Base-by-base conservation (phyloP, 345 rosid species). In the Melaleuca alternifolia region DNA sequence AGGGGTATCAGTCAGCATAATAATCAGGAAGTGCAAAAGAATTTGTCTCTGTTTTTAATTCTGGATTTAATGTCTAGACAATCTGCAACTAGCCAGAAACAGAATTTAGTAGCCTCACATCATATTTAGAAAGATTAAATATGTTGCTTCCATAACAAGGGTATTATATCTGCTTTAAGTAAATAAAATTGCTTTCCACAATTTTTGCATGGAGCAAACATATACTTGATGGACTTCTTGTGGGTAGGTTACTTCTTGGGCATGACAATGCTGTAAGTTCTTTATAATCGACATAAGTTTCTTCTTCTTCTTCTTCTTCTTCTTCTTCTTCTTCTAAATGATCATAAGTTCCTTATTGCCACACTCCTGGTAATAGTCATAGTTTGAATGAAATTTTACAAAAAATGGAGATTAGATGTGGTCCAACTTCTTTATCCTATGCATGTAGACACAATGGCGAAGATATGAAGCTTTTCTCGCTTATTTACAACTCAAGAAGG, bases 401-500 rank as follows among this genome's bases (percentile, higher is more conserved):
- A 56, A 10, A 59, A n/a, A 12, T 9, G 8, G 75, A 61, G 76
- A 30, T 62, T 3, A 7, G 14, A 61, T 33, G 76, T 28, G 76
- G 44, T 30, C 62, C 28, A 24, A 56, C 51, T 46, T 50, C 56
- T 4, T 82, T 50, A 18, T 62, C 41, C 76, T 28, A 4, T 62
- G 15, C 76, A 62, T 62, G 76, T 62, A 62, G 97, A 91, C 92
- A 83, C 89, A 87, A 83, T 91, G 94, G 93, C 90, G 95, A 91
- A 89, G 93, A 85, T 86, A 88, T 86, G 87, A 88, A 85, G 94
- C 93, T 87, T 86, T 87, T 51, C 90, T 89, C 51, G 86, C 90
- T 46, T 95, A 93, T 89, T 89, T 90, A 44, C 76, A 89, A 85
- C 88, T 90, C 84, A 91, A 92, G 96, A 93, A 95, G 91, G 93